Percentiles rank a stretch among this genome's conserved stretches.
Conservation (phyloP, 1,284 basidiomycete genomes). For the Inonotus obliquus region DNA sequence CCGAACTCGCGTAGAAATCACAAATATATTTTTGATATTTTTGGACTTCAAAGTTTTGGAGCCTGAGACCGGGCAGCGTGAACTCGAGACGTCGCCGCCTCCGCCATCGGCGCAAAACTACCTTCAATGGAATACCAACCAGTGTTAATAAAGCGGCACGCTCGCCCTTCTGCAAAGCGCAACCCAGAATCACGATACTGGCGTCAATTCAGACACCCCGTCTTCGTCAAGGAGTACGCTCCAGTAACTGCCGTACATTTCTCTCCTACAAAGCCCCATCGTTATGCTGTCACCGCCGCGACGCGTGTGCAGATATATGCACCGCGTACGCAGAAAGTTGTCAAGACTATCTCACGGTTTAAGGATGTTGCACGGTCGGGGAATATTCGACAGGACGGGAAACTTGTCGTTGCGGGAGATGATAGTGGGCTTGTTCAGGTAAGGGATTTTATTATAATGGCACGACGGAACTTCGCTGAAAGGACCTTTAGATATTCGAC, state of each 20-base stretch:
- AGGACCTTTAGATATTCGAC: slow-evolving; percentile 82
- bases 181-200: slow-evolving; percentile 73
- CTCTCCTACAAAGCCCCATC: slow-evolving; percentile 78
- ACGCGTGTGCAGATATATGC: slow-evolving; percentile 95
- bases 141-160: slow-evolving; percentile 58
- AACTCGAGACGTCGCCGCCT: not conserved
- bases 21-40: slow-evolving; percentile 8
- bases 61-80: not conserved
- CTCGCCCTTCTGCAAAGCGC: slow-evolving; percentile 55
- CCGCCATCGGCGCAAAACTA: not conserved
- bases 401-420: slow-evolving; percentile 92
- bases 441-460: slow-evolving; percentile 12
- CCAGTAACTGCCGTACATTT: slow-evolving; percentile 92
- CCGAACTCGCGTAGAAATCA: not conserved
- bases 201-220: slow-evolving; percentile 79
- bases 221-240: slow-evolving; percentile 93
- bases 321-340: slow-evolving; percentile 90
- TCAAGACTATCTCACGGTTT: slow-evolving; percentile 95
- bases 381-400: slow-evolving; percentile 87
- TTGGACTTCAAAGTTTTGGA: not conserved
- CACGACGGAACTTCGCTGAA: slow-evolving; percentile 18
- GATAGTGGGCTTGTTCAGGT: slow-evolving; percentile 93
- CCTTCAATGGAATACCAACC: slow-evolving; percentile 70
- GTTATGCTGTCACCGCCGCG: slow-evolving; percentile 94
- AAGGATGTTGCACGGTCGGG: slow-evolving; percentile 93